Base-by-base conservation (phyloP, 768 basidiomycete genomes). In the Rossbeevera mucosa region DNA sequence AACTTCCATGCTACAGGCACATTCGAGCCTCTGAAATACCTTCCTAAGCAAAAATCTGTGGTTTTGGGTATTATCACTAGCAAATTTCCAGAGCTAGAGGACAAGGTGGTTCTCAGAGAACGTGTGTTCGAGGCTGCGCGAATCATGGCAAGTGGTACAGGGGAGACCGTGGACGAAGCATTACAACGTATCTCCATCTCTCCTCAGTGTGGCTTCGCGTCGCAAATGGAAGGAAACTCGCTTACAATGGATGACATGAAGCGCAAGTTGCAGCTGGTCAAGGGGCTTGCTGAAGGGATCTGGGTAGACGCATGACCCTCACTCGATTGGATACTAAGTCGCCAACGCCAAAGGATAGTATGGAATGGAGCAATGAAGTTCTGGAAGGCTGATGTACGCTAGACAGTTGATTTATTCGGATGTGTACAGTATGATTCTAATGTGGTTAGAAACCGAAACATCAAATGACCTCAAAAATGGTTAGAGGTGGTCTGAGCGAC, bases 61-160 rank as follows among this genome's bases (percentile, higher is more conserved):
- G 69, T 77, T 29, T 66, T 77, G 29, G 76, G 76, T 20, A 63
- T 77, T 20, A 58, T 77, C 42, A 76, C 76, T 4, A 73, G 72
- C 25, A 78, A 77, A 59, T 65, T 75, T 50, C 68, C 75, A 0
- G 44, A 62, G 49, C 62, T 80, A 22, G 79, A 80, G 53, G 71
- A 76, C 57, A 64, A 68, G 33, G 33, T 8, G 14, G 16, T 36
- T 36, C 16, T 36, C 33, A n/a, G 4, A 9, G 33, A 36, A n/a
- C 33, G 33, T 36, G 33, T 36, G 8, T 36, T 36, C 8, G 33
- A 36, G 33, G 33, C 33, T 36, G 33, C 33, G 33, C 33, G 33
- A n/a, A 36, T 36, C 7, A 36, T 36, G 16, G 16, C 33, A n/a
- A n/a, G 33, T 4, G n/a, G 33, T 36, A 9, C 33, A 36, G 33